A percentile compares a stretch with the other conserved stretches of the same genome.
Conservation (phyloP, 108 stramenopile genomes). For the Fragilaria radians region DNA sequence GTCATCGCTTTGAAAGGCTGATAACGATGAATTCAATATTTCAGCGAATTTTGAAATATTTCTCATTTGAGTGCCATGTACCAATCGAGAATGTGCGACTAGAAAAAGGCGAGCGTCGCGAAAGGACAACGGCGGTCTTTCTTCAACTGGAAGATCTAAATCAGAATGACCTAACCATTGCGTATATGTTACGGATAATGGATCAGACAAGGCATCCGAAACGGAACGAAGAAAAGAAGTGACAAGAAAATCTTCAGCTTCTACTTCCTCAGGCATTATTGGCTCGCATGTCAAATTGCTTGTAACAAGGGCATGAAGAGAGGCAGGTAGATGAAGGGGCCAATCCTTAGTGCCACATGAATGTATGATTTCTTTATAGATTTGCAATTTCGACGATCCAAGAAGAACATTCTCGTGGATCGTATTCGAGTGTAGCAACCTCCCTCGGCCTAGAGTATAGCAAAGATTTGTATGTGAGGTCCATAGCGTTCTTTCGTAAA, state of each 20-base stretch:
- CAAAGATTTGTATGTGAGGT: constrained; percentile 29
- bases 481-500: constrained; percentile 10
- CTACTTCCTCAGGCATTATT: constrained; percentile 3
- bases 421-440: background rate
- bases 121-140: constrained; percentile 27
- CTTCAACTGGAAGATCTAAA: constrained; percentile 6
- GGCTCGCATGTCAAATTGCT: constrained; percentile 32
- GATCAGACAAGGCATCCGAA: constrained; percentile 4
- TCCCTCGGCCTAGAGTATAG: constrained; percentile 30
- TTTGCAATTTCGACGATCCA: constrained; percentile 11
- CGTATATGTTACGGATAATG: constrained; percentile 8
- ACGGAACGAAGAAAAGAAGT: constrained; percentile 18
- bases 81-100: constrained; percentile 37
- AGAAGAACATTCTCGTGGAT: background rate
- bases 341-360: constrained; percentile 5
- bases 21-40: constrained; percentile 15
- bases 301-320: constrained; percentile 48
- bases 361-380: constrained; percentile 15
- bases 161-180: background rate
- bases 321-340: constrained; percentile 30
- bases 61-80: constrained; percentile 18
- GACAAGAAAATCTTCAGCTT: constrained; percentile 24
- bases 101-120: constrained; percentile 43
- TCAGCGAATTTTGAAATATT: constrained; percentile 27
- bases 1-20: constrained; percentile 5